Percentiles rank a stretch among this genome's conserved stretches.
These are phyloP conservation scores for Rhodotorula sp. DNA, from an alignment of 1,284 basidiomycete genomes.

Conservation along the genomic window DNA sequence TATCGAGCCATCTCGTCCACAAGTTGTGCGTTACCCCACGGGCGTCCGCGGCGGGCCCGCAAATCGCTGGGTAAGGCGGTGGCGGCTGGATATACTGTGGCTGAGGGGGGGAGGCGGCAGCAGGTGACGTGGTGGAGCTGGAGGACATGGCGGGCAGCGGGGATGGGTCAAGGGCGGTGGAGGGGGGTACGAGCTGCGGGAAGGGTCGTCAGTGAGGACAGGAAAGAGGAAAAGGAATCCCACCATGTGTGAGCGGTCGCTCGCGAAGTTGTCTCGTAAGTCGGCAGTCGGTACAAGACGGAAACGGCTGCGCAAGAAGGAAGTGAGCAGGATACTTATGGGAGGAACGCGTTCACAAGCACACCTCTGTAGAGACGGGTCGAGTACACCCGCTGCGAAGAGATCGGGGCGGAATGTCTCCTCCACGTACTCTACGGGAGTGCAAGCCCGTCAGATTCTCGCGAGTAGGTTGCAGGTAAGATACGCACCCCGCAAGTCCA, in stretches of 20 bases:
- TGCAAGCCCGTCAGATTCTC: neutral
- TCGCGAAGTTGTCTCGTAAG: slow-evolving; percentile 66
- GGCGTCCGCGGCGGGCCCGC: slow-evolving; percentile 56
- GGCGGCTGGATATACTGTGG: slow-evolving; percentile 53
- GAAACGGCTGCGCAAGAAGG: slow-evolving; percentile 50
- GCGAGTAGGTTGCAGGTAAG: slow-evolving; percentile 42
- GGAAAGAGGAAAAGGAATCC: slow-evolving; percentile 35
- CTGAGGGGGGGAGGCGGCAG: neutral
- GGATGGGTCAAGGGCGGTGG: slow-evolving; percentile 19
- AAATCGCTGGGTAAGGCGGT: slow-evolving; percentile 61
- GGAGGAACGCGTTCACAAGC: neutral
- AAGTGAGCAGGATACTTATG: too few species aligned
- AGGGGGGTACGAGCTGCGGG: neutral
- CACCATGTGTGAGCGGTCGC: slow-evolving; percentile 78
- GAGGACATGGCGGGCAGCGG: neutral
- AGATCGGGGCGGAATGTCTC: slow-evolving; percentile 58
- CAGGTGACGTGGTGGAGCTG: neutral
- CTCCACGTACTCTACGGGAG: slow-evolving; percentile 59
- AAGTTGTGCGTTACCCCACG: slow-evolving; percentile 61
- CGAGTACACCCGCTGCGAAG: slow-evolving; percentile 16
- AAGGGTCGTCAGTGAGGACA: too few species aligned
- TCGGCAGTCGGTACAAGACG: slow-evolving; percentile 59
- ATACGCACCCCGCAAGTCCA: slow-evolving; percentile 59
- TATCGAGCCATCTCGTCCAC: slow-evolving; percentile 64
- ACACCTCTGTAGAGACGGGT: slow-evolving; percentile 15